Conservation (phyloP, 225 moss, liverwort and hornwort genomes). For the Anthoceros angustus region DNA sequence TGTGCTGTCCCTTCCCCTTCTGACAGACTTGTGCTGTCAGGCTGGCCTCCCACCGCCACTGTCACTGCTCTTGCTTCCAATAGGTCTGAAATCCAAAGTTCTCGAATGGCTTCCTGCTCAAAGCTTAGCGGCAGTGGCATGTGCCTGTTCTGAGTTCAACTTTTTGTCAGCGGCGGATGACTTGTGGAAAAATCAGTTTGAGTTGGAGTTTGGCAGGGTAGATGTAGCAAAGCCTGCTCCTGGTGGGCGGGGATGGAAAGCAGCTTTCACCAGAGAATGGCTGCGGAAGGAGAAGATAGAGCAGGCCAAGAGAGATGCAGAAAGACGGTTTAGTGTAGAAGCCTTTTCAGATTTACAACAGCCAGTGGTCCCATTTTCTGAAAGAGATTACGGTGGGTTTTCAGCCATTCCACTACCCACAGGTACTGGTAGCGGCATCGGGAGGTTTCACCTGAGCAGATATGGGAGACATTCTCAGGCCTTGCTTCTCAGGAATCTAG, state of each 20-base stretch:
- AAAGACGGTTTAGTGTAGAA: constrained; percentile 46
- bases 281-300: constrained; percentile 46
- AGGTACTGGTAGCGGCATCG: too few relatives aligned
- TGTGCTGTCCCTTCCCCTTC: constrained; percentile 64
- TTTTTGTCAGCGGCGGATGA: constrained; percentile 63
- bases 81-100: constrained; percentile 64
- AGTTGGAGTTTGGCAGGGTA: constrained; percentile 39
- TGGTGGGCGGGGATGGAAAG: constrained; percentile 69
- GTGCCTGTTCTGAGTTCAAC: constrained; percentile 74
- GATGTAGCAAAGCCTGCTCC: constrained; percentile 29
- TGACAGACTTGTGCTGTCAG: constrained; percentile 67
- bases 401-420: constrained; percentile 21
- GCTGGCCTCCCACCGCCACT: constrained; percentile 77
- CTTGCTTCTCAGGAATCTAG: too few relatives aligned
- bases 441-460: too few relatives aligned
- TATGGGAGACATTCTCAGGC: too few relatives aligned
- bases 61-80: constrained; percentile 59
- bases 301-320: constrained; percentile 60
- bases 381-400: constrained; percentile 46
- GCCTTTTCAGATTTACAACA: constrained; percentile 32
- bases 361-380: constrained; percentile 36
- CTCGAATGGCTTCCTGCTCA: constrained; percentile 51
- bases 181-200: constrained; percentile 64
- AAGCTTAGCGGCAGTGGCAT: constrained; percentile 44
- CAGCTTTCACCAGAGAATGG: constrained; percentile 53